Conservation (phyloP, 2,329 filamentous ascomycete species). For the Aspergillus sp. region DNA sequence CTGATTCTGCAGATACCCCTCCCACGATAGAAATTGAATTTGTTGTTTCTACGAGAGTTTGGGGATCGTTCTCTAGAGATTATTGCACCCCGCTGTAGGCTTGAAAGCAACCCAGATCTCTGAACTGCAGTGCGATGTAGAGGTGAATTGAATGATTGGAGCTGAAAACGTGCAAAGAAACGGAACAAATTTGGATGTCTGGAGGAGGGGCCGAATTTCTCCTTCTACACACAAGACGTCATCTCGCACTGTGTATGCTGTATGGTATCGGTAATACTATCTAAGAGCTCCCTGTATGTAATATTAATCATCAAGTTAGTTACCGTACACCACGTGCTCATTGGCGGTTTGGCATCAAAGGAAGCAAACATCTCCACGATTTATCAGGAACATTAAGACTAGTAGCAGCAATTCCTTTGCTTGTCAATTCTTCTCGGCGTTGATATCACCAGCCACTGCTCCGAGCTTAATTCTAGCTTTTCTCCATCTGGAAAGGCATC, state of each 20-base stretch:
- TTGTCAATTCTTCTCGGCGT: no score
- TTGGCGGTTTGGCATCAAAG: background rate
- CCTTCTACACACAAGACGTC: no score
- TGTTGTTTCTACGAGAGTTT: background rate
- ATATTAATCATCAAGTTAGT: background rate
- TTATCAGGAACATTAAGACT: background rate
- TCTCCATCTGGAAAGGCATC: no score
- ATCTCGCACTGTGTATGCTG: background rate
- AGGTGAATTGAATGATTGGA: background rate
- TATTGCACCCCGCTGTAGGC: background rate
- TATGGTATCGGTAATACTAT: background rate
- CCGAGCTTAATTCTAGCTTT: no score
- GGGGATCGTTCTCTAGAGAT: background rate
- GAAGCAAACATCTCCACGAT: no score
- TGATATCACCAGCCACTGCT: no score
- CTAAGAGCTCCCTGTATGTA: background rate
- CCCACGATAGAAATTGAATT: background rate
- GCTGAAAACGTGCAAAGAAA: no score
- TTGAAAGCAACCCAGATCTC: background rate
- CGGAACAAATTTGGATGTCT: no score
- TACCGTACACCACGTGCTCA: background rate
- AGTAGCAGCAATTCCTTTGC: no score
- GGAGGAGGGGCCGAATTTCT: no score
- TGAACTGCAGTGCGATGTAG: background rate
- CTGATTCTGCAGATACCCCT: background rate